Evolutionary conservation across 192 early-diverging fungal species (phyloP).

Genomic region (Entophlyctis luteolus): DNA sequence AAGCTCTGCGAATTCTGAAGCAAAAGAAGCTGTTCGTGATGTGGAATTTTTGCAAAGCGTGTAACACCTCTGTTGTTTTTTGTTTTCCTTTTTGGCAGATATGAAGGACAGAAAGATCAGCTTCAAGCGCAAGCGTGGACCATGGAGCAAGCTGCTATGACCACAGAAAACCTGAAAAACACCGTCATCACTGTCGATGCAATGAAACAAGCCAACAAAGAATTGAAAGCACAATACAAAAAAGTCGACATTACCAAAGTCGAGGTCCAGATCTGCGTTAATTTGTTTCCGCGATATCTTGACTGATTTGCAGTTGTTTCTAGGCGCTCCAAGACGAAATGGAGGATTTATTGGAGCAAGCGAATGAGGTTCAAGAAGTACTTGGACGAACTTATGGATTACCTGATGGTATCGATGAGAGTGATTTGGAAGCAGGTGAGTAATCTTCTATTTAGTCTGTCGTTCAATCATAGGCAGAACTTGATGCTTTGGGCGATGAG

Average conservation of each 20-base stretch:
- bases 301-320: background rate
- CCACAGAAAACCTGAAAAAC: constrained; percentile 94
- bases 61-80: too few species aligned
- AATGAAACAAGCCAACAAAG: constrained; percentile 92
- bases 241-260: constrained; percentile 92
- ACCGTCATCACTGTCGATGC: constrained; percentile 95
- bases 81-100: too few species aligned
- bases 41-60: too few species aligned
- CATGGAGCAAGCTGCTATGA: constrained; percentile 87
- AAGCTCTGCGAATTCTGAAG: constrained; percentile 84
- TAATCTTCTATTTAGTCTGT: background rate
- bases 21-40: constrained; percentile 89
- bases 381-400: constrained; percentile 86
- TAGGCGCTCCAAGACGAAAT: constrained; percentile 95
- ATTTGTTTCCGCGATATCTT: background rate
- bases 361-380: constrained; percentile 96
- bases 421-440: constrained; percentile 89
- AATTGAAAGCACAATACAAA: constrained; percentile 94
- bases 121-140: constrained; percentile 96
- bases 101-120: constrained; percentile 91
- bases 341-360: constrained; percentile 94
- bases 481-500: constrained; percentile 96
- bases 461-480: constrained; percentile 49
- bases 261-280: constrained; percentile 70
- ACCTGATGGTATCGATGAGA: constrained; percentile 94